Evolutionary conservation across 2,329 filamentous ascomycete species (phyloP), one percentile per base, ranked within the genome.

Genomic region (Pseudogymnoascus sp.): DNA sequence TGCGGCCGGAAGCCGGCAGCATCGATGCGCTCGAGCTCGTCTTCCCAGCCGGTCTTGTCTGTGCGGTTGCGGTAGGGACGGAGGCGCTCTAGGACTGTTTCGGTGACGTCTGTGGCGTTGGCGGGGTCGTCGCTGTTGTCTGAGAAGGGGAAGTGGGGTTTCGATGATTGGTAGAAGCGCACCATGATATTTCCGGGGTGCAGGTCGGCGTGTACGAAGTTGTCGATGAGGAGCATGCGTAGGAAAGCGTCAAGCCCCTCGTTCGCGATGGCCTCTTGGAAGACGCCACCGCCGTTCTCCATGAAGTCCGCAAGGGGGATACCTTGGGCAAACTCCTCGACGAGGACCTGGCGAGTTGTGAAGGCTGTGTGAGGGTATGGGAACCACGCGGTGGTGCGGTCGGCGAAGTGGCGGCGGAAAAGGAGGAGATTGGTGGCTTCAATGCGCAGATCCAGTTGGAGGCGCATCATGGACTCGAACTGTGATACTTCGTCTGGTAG

Each of bases 111-210:
- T 8, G 83, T 79, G 37, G 81, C 74, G 7, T 81, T 78, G 38
- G 81, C 73, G 37, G 77, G 74, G 25, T 73, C 67, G 50, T 73
- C 54, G 58, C 68, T 54, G 57, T 62, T 68, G 69, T 61, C 70
- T 50, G 22, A 71, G 67, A 87, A 76, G 20, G 79, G 78, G 1
- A 95, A 77, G 57, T 88, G 84, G 0, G 93, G 83, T 64, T 87
- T 82, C 12, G 86, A 85, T 0, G 92, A 86, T 69, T 93, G 86
- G 75, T 97, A 97, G 77, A 99, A 99, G 65, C 95, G 91, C 54
- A 99, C 93, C 92, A 99, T 97, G 75, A 99, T 97, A 73, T 99
- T 99, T 25, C 94, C 94, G 0, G 94, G 94, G 72, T 99, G 94
- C 30, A 99, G 78, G 72, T 99, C 94, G 4, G 94, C 93, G 71